Evolutionary conservation across 192 early-diverging fungal genomes (phyloP).

Genomic region (Gryganskiella cystojenkinii): DNA sequence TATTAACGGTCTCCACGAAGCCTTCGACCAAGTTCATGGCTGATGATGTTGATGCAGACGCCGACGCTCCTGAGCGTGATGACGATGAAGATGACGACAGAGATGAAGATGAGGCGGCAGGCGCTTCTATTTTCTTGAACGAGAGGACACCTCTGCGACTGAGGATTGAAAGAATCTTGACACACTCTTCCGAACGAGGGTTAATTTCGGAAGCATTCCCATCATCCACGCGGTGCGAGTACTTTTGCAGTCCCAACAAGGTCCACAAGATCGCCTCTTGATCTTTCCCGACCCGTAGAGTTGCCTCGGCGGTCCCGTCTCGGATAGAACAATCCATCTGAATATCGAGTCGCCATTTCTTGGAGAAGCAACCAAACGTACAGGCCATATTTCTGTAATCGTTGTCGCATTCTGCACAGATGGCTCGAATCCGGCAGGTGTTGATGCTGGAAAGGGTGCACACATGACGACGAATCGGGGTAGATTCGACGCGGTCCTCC

Average conservation of each 20-base stretch:
- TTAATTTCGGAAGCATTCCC: background rate
- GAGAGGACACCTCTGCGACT: conserved; percentile 24
- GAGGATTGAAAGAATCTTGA: conserved; percentile 15
- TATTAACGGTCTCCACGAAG: conserved; percentile 14
- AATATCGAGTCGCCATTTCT: conserved; percentile 20
- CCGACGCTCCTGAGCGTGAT: background rate
- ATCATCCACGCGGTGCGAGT: background rate
- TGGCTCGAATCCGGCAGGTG: conserved; percentile 9
- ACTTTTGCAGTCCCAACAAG: conserved; percentile 10
- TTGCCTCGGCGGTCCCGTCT: conserved; percentile 21
- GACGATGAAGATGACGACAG: background rate
- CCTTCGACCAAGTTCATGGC: too few relatives aligned
- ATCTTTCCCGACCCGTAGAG: conserved; percentile 2
- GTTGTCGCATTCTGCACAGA: conserved; percentile 23
- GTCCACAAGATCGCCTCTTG: conserved; percentile 37
- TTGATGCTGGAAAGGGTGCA: conserved; percentile 17
- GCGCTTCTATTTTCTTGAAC: conserved; percentile 4
- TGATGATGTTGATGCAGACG: too few relatives aligned
- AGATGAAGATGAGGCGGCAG: background rate
- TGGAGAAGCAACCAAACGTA: conserved; percentile 18
- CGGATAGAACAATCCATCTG: conserved; percentile 18
- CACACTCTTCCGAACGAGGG: background rate
- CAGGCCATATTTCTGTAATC: conserved; percentile 17
- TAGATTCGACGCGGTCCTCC: too few relatives aligned
- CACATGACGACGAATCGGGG: conserved; percentile 8